Base-by-base conservation (phyloP, 139 green algal species). In the Auxenochlorella protothecoides region DNA sequence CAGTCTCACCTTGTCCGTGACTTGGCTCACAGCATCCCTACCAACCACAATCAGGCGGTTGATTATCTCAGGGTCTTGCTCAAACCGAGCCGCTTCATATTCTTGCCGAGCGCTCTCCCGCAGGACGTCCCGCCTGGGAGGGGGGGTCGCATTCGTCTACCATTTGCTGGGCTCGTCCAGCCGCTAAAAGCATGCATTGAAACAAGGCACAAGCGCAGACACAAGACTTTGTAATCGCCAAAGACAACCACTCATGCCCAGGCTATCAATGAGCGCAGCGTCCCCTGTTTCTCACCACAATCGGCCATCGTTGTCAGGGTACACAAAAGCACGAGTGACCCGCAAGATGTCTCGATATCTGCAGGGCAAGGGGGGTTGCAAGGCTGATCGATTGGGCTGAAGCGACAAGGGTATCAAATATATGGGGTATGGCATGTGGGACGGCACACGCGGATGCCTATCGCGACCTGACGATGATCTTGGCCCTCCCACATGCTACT, bases 41-140 rank as follows among this genome's bases (percentile, higher is more conserved):
- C 80, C 81, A 52, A 85, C 79, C 68, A 86, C 67, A 53, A 86
- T 69, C 73, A 85, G 62, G 12, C 80, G 78, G 14, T 72, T 86
- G 27, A 85, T 54, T 13, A 78, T 68, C 16, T 83, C 80, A 52
- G 81, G 81, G 63, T 86, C 78, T 5, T 63, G 55, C 44, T 84
- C 75, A 59, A 71, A 69, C 52, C 81, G 68, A 2, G 80, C 75
- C 44, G 73, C 67, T 44, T 86, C 81, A 79, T 77, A 86, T 59
- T 86, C 81, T 12, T 81, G 55, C 15, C 81, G 74, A 27, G 81
- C 80, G 68, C 76, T 84, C 56, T 81, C 53, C 12, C 81, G 73
- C 15, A 86, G 55, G 11, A 83, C 64, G 55, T 86, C 81, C 5
- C 81, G 65, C 81, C 81, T 86, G 72, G 27, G 27, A 44, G 27